phyloP scores from a whole-genome alignment of 2,329 filamentous ascomycete genomes.

The Juglanconis juglandina region DNA sequence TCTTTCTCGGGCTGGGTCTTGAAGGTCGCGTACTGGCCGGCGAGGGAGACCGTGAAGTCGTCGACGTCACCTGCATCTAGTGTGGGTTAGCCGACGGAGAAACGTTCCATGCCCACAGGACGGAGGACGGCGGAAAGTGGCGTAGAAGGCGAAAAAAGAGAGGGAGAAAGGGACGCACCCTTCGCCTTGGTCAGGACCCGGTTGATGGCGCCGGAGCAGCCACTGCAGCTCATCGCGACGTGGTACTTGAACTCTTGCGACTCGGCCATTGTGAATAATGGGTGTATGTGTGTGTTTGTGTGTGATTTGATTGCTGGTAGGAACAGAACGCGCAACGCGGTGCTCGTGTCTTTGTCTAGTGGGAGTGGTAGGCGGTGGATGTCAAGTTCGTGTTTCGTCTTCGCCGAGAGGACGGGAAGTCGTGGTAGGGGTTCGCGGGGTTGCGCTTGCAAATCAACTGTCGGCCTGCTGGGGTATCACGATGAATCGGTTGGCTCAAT shows the following conservation, averaged over 20 bases:
- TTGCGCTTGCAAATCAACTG: conserved; percentile 6
- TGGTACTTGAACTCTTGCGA: conserved; percentile 90
- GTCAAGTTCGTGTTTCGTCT: conserved; percentile 6
- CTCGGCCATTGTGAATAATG: conserved; percentile 60
- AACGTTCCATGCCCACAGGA: neutral
- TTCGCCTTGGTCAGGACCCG: conserved; percentile 89
- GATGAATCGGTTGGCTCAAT: neutral
- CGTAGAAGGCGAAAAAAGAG: neutral
- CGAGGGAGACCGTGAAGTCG: conserved; percentile 81
- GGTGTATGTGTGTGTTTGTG: neutral
- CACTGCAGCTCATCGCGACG: conserved; percentile 89
- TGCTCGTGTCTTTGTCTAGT: neutral
- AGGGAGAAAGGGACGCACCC: conserved; percentile 48
- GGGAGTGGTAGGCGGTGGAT: neutral
- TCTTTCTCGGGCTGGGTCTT: conserved; percentile 70
- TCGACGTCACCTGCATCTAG: conserved; percentile 51
- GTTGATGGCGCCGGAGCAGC: conserved; percentile 92
- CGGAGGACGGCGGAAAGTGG: neutral
- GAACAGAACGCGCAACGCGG: neutral
- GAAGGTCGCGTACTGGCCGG: conserved; percentile 78
- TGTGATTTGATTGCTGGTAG: neutral
- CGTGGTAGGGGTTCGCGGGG: conserved; percentile 7
- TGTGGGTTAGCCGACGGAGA: neutral
- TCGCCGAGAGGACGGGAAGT: neutral
- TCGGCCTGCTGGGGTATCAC: neutral